Base-by-base conservation (phyloP, 176 grass and related monocot species). In the Dendrocalamus sinicus region DNA sequence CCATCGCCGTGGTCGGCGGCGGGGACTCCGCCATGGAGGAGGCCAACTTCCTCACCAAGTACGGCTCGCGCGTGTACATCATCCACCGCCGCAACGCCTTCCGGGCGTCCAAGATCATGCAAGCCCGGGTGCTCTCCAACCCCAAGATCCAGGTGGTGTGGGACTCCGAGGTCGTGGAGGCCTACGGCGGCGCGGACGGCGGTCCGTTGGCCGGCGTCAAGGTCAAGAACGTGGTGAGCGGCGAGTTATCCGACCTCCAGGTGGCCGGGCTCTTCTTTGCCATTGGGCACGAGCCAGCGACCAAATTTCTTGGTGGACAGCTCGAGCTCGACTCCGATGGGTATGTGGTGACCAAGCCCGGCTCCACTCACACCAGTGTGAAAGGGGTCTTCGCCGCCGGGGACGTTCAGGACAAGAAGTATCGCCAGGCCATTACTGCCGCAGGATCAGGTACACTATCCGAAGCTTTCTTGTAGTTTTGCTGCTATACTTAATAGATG, bases 21-120 rank as follows among this genome's bases (percentile, higher is more conserved):
- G 92, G 97, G 15, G 97, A 99, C 81, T 99, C 94, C 12, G 94
- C 97, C 88, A 96, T 99, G 97, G 97, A 99, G 88, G 96, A 99
- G 91, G 90, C 97, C 75, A 96, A 99, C 79, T 99, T 99, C 85
- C 89, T 99, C 28, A 96, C 97, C 54, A 96, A 99, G 88, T 99
- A 96, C 84, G 97, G 92, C 23, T 99, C 97, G 2, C 90, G 69
- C 26, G 94, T 96, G 24, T 96, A 96, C 85, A 96, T 99, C 89
- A 79, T 99, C 65, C 97, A 96, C 84, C 94, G 97, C 47, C 81
- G 97, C 61, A 84, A 96, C 78, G 53, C 90, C 50, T 99, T 99
- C 90, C 84, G 94, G 12, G 97, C 97, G 28, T 99, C 96, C 78
- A 99, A 94, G 87, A 98, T 98, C 88, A 98, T 95, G 96, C 96